Conservation (phyloP, 2,329 filamentous ascomycete genomes). For the Fusarium falciforme region DNA sequence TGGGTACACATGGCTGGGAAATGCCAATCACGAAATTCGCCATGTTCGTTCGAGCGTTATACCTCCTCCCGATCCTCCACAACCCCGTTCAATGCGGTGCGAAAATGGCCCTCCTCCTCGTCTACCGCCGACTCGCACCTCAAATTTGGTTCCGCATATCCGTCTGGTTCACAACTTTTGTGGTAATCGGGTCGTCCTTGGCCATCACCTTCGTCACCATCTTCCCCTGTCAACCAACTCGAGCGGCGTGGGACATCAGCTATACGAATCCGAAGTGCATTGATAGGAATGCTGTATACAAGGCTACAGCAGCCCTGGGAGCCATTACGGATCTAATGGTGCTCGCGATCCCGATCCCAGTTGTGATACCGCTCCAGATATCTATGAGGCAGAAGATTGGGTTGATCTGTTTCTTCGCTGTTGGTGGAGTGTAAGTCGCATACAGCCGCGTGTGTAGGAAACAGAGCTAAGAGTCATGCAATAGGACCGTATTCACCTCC, state of each 20-base stretch:
- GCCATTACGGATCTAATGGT: constrained; percentile 15
- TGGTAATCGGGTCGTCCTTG: constrained; percentile 19
- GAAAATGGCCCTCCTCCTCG: constrained; percentile 9
- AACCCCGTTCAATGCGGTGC: constrained; percentile 23
- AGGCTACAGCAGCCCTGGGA: constrained; percentile 18
- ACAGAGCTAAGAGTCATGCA: neutral
- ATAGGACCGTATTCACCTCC: constrained; percentile 26
- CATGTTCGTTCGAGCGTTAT: constrained; percentile 5
- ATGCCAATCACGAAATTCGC: constrained; percentile 23
- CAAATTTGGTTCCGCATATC: constrained; percentile 13
- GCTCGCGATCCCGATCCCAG: constrained; percentile 14
- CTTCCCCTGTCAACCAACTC: constrained; percentile 11
- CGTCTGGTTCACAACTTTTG: constrained; percentile 7
- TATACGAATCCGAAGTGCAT: constrained; percentile 10
- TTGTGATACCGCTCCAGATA: constrained; percentile 11
- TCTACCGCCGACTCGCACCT: constrained; percentile 13
- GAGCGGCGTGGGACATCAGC: constrained; percentile 18
- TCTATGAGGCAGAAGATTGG: constrained; percentile 15
- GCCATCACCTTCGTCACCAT: constrained; percentile 22
- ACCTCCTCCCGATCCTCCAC: constrained; percentile 23
- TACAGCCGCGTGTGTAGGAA: fast-evolving
- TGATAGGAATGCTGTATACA: constrained; percentile 11
- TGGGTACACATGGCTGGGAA: constrained; percentile 30
- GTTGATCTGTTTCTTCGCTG: constrained; percentile 14
- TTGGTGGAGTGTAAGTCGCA: constrained; percentile 6